Evolutionary conservation across 768 basidiomycete species (phyloP).

Genomic region (Pleurotus cornucopiae): DNA sequence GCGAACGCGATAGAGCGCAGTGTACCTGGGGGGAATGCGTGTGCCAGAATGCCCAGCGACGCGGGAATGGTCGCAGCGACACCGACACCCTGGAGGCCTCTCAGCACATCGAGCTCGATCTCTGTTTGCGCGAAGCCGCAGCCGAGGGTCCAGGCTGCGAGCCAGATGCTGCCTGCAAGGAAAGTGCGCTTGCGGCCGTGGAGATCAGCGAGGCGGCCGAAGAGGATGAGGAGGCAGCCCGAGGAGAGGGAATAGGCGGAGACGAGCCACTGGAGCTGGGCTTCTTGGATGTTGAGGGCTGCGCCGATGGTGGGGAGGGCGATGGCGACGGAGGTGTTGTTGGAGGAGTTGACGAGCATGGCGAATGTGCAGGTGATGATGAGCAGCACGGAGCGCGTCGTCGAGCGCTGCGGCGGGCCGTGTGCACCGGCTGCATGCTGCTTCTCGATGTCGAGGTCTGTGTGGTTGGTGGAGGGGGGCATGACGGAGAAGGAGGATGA

Average conservation of each 20-base stretch:
- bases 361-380: constrained; percentile 34
- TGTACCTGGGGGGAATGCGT: constrained; percentile 62
- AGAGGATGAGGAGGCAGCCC: constrained; percentile 73
- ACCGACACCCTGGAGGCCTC: constrained; percentile 78
- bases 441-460: background rate
- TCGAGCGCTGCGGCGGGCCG: background rate
- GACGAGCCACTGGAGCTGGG: constrained; percentile 60
- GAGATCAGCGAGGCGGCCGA: constrained; percentile 74
- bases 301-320: constrained; percentile 47
- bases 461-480: background rate
- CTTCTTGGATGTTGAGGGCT: constrained; percentile 44
- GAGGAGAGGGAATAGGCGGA: constrained; percentile 68
- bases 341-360: constrained; percentile 34
- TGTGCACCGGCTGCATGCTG: background rate
- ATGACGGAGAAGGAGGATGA: background rate
- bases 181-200: constrained; percentile 73
- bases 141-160: constrained; percentile 55
- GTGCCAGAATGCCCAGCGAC: constrained; percentile 76
- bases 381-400: constrained; percentile 14
- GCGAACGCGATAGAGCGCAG: constrained; percentile 77
- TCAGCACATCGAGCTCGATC: constrained; percentile 61
- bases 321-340: constrained; percentile 45
- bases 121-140: constrained; percentile 61
- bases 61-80: constrained; percentile 73
- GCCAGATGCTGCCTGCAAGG: constrained; percentile 50